Percentiles rank a stretch among this genome's conserved stretches.
phyloP scores from a whole-genome alignment of 805 yeast genomes.

The Candida rishiriensis region DNA sequence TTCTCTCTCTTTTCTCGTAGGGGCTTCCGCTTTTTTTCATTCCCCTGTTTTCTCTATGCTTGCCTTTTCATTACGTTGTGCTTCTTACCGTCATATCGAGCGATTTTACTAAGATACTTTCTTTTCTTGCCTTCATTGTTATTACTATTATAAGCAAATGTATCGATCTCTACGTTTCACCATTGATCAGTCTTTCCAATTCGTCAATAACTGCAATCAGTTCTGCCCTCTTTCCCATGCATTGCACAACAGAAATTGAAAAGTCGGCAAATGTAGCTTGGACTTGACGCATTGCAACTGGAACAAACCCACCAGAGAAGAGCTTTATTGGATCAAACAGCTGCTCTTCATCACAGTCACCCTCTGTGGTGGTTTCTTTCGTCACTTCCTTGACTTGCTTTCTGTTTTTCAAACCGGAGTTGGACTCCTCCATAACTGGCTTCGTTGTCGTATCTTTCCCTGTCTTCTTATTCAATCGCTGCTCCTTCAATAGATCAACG shows the following conservation, averaged over 20 bases:
- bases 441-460: not conserved
- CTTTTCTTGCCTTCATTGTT: not conserved
- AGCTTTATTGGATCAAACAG: constrained; percentile 19
- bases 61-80: not conserved
- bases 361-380: not conserved
- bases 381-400: constrained; percentile 1
- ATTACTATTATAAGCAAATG: not conserved
- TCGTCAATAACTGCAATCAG: constrained; percentile 4
- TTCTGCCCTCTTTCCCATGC: constrained; percentile 8
- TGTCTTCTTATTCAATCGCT: not conserved
- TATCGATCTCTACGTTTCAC: not conserved
- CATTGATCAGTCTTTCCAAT: not conserved
- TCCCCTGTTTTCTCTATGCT: not conserved
- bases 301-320: constrained; percentile 26
- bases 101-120: not conserved
- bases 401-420: not conserved
- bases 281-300: constrained; percentile 15
- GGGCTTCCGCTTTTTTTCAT: not conserved
- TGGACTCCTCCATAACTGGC: not conserved
- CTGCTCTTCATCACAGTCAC: not conserved
- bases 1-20: too few relatives aligned
- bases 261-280: constrained; percentile 11
- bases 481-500: not conserved
- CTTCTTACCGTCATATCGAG: not conserved
- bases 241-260: constrained; percentile 8